phyloP scores from a whole-genome alignment of 306 rosid genomes.

The Potentilla sterilis region DNA sequence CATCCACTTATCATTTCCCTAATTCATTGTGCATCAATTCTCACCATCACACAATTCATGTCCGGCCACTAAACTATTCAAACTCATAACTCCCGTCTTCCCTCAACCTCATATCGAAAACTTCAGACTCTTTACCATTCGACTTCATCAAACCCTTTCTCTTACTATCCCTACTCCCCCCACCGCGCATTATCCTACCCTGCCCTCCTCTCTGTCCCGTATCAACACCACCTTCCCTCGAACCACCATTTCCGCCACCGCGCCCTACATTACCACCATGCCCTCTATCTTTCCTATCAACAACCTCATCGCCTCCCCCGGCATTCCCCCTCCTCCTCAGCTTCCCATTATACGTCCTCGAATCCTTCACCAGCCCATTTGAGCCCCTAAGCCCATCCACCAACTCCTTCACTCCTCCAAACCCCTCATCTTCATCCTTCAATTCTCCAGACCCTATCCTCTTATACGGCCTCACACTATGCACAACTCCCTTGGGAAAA shows the following conservation, averaged over 20 bases:
- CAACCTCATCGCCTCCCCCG: slow-evolving; percentile 22
- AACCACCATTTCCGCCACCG: slow-evolving; percentile 14
- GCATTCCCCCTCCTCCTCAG: slow-evolving; percentile 39
- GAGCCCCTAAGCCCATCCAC: slow-evolving; percentile 10
- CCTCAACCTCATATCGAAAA: slow-evolving; percentile 70
- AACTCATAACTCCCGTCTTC: slow-evolving; percentile 66
- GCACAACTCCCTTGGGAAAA: slow-evolving; percentile 95
- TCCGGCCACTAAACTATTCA: slow-evolving; percentile 28
- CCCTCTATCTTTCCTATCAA: slow-evolving; percentile 42
- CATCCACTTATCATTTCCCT: neutral
- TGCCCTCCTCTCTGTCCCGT: neutral
- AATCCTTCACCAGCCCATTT: slow-evolving; percentile 5
- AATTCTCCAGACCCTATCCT: slow-evolving; percentile 41
- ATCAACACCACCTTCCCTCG: neutral
- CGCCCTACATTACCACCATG: slow-evolving; percentile 17
- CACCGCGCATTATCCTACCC: neutral
- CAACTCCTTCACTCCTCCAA: slow-evolving; percentile 11
- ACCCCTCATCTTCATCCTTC: slow-evolving; percentile 18
- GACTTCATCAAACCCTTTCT: neutral
- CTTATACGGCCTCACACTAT: slow-evolving; percentile 68
- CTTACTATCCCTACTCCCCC: neutral
- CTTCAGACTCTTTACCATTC: slow-evolving; percentile 40
- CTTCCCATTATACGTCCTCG: slow-evolving; percentile 25
- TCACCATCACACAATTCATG: neutral
- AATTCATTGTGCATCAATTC: neutral